phyloP scores from a whole-genome alignment of 805 yeast genomes.

The Ogataea henricii region DNA sequence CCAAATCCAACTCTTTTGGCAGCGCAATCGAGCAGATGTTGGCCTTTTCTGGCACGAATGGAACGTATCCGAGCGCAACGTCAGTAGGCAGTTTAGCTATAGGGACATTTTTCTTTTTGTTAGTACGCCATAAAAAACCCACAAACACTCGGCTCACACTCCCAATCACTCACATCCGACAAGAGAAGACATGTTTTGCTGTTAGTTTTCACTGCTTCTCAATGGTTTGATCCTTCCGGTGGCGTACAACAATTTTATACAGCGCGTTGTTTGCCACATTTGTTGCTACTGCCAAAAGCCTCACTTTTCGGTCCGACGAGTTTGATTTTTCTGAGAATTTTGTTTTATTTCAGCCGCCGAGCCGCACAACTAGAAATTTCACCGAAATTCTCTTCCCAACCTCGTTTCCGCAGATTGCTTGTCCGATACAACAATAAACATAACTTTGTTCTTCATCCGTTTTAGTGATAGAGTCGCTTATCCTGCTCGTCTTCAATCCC shows the following conservation, averaged over 20 bases:
- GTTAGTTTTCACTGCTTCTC: not conserved
- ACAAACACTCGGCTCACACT: too few relatives aligned
- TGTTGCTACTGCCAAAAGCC: not conserved
- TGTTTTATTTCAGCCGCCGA: not conserved
- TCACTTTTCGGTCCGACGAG: not conserved
- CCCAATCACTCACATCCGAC: constrained; percentile 4
- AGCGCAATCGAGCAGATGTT: constrained; percentile 41
- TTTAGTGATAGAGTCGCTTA: too few relatives aligned
- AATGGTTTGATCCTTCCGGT: not conserved
- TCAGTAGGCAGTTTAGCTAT: constrained; percentile 33
- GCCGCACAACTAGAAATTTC: not conserved
- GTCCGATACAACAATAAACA: too few relatives aligned
- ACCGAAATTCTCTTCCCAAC: too few relatives aligned
- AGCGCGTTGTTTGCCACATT: not conserved
- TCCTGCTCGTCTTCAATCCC: too few relatives aligned
- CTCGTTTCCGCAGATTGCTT: too few relatives aligned
- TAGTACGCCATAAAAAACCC: too few relatives aligned
- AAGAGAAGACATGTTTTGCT: constrained; percentile 2
- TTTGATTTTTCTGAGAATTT: not conserved
- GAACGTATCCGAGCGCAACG: constrained; percentile 42
- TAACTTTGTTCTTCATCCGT: too few relatives aligned
- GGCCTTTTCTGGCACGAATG: constrained; percentile 41
- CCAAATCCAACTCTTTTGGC: constrained; percentile 41
- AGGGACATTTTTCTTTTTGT: constrained; percentile 9
- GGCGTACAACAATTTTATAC: not conserved